These are phyloP conservation scores for Hyphodiscus sp. DNA, from an alignment of 2,329 filamentous ascomycete genomes.

Conservation along the genomic window DNA sequence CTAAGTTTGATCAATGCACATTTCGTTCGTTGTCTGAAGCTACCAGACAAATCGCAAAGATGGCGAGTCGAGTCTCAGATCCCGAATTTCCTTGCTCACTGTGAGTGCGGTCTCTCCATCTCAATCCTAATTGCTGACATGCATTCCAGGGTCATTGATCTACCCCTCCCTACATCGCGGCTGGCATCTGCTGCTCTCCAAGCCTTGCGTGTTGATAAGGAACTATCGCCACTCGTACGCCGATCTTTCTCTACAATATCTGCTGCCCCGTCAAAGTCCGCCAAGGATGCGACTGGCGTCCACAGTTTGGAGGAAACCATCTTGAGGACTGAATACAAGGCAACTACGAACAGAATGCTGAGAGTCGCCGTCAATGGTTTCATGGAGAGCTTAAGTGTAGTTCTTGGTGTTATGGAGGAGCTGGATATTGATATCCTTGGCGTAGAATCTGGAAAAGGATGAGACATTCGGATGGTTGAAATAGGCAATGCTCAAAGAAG, in stretches of 20 bases:
- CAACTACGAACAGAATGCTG: slow-evolving; percentile 93
- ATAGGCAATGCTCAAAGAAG: too few species aligned
- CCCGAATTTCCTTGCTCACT: slow-evolving; percentile 56
- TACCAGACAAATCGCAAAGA: not conserved
- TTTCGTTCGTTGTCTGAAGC: not conserved
- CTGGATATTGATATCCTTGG: slow-evolving; percentile 77
- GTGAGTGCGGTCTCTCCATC: slow-evolving; percentile 39
- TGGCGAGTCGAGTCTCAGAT: slow-evolving; percentile 24
- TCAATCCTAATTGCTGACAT: slow-evolving; percentile 10
- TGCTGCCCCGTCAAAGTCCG: not conserved
- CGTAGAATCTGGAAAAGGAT: slow-evolving; percentile 28
- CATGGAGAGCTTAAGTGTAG: slow-evolving; percentile 80
- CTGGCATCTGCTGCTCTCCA: slow-evolving; percentile 70
- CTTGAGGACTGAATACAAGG: slow-evolving; percentile 70
- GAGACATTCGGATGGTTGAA: not conserved
- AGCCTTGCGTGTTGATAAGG: slow-evolving; percentile 77
- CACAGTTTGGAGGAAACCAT: slow-evolving; percentile 40
- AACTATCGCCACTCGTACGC: slow-evolving; percentile 78
- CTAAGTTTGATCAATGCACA: slow-evolving; percentile 16
- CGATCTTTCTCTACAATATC: slow-evolving; percentile 57
- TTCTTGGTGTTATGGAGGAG: slow-evolving; percentile 85
- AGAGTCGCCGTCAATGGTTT: slow-evolving; percentile 94
- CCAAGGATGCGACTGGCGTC: not conserved
- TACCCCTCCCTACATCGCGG: slow-evolving; percentile 71
- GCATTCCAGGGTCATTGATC: slow-evolving; percentile 22